Percentiles rank a stretch among this genome's conserved stretches.
Evolutionary conservation across 208 protist genomes (phyloP).

Genomic region (Spironucleus salmonicida): DNA sequence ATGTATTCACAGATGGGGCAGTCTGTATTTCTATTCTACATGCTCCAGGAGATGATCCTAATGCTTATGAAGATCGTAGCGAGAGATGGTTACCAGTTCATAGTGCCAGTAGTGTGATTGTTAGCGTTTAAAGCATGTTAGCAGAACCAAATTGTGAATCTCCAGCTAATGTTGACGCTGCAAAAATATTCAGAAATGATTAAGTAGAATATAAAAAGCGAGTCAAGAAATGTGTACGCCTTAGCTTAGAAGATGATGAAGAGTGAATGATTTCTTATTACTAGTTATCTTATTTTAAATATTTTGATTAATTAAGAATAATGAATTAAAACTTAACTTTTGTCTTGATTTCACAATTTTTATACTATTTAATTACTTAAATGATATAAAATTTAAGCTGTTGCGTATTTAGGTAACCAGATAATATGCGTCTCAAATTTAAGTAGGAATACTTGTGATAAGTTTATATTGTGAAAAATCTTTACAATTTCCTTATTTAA

Average conservation of each 20-base stretch:
- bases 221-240: constrained; percentile 1
- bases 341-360: too few species aligned
- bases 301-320: too few species aligned
- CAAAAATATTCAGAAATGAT: constrained; percentile 22
- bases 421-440: too few species aligned
- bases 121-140: constrained; percentile 39
- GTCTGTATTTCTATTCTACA: constrained; percentile 33
- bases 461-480: too few species aligned
- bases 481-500: too few species aligned
- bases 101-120: constrained; percentile 35
- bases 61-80: constrained; percentile 6
- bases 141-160: constrained; percentile 37
- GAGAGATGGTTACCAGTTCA: constrained; percentile 40
- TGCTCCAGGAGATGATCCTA: constrained; percentile 22
- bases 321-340: too few species aligned
- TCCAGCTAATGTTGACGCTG: constrained; percentile 44
- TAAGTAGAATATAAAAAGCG: constrained; percentile 14
- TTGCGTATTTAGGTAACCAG: too few species aligned
- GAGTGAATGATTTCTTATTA: too few species aligned
- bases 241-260: not conserved
- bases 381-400: too few species aligned
- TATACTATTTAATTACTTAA: too few species aligned
- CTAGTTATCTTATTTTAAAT: too few species aligned
- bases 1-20: constrained; percentile 22
- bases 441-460: too few species aligned